Evolutionary conservation across 495 filamentous ascomycete genomes (phyloP), one percentile per base, ranked within the genome.

Genomic region (Darksidea phi): DNA sequence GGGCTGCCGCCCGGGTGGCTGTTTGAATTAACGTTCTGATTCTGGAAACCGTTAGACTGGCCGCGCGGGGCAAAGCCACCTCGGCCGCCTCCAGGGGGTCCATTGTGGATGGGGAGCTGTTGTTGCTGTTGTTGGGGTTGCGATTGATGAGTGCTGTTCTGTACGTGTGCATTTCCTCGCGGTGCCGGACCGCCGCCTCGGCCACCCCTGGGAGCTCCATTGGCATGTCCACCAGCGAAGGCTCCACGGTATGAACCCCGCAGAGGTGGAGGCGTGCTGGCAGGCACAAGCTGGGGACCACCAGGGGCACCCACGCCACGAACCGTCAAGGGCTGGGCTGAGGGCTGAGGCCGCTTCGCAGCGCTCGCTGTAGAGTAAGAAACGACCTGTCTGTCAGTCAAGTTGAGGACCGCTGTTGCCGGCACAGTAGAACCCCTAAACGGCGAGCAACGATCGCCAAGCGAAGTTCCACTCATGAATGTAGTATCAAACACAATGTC

Each of bases 341-440:
- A 80, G 59, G 83, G 82, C 28, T 49, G 45, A 6, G 74, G 71
- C 24, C 60, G 60, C 28, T 67, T 85, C 32, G 84, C 81, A 48
- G 75, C 68, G 23, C 80, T 84, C 23, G 90, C 88, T 54, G 86
- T 84, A 13, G 89, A 88, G 48, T 76, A 83, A 42, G 88, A 84
- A 48, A 95, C 78, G 42, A 96, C 79, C 75, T 97, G 95, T 56
- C 81, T 83, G 64, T 92, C 79, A 7, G 87, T 86, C 37, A 97
- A 72, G 71, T 99, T 99, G 15, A 99, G 85, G 20, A 96, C 89
- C 0, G 88, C 86, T 10, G 85, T 84, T 17, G 85, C 79, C 1
- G 89, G 83, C 10, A 99, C 91, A 0, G 95, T 97, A 71, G 94
- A 92, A 38, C 95, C 95, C 37, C 95, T 85, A 85, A 97, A 97